A percentile compares a stretch with the other conserved stretches of the same genome.
phyloP scores from a whole-genome alignment of 768 basidiomycete genomes.

The Coprinopsis sp. region DNA sequence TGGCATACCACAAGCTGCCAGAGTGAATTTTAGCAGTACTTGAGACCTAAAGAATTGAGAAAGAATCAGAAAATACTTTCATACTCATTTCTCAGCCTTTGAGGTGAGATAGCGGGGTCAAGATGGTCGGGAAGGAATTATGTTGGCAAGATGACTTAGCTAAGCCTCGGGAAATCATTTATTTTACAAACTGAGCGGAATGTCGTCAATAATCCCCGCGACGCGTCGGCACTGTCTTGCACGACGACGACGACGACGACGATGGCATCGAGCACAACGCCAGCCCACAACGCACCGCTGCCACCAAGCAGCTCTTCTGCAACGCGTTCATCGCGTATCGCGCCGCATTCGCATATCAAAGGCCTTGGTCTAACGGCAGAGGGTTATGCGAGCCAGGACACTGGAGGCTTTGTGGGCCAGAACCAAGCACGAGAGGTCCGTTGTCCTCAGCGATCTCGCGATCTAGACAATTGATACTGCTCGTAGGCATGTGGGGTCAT shows the following conservation, averaged over 20 bases:
- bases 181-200: not conserved
- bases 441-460: not conserved
- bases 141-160: no score
- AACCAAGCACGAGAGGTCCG: conserved; percentile 82
- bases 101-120: no score
- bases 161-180: not conserved
- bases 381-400: conserved; percentile 66
- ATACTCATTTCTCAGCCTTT: no score
- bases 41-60: no score
- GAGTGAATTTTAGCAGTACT: no score
- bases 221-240: not conserved
- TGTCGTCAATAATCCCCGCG: no score
- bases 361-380: conserved; percentile 87
- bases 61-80: no score
- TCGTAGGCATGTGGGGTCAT: conserved; percentile 84
- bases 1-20: no score
- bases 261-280: conserved; percentile 43
- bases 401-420: conserved; percentile 90
- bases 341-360: conserved; percentile 95
- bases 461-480: not conserved
- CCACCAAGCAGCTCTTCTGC: conserved; percentile 59
- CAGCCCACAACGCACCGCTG: conserved; percentile 68
- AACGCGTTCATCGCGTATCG: conserved; percentile 71
- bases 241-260: conserved; percentile 29
- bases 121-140: no score